Evolutionary conservation across 331 rosid species (phyloP), one percentile per base, ranked within the genome.

Genomic region (Acacia pycnantha): DNA sequence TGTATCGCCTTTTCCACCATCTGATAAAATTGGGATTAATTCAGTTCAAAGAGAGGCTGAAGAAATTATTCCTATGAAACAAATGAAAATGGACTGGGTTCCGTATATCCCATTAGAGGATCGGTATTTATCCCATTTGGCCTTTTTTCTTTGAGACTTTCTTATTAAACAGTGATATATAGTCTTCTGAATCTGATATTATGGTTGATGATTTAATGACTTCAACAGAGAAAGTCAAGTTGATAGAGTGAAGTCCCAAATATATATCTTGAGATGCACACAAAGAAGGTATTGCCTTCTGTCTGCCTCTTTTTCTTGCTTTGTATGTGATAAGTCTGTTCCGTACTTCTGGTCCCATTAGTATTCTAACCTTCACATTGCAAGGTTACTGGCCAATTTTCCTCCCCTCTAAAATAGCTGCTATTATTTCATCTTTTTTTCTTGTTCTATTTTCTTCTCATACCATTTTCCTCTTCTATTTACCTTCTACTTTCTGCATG

Each of bases 31-130:
- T 77, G 98, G 98, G 75, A 85, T 93, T 66, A 91, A 90, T 83
- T 92, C 95, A 1, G 97, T 91, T 84, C 98, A 93, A 85, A 92
- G 97, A 80, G 99, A 96, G 88, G 83, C 89, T 64, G 98, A 95
- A 84, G 96, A 92, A 85, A 92, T 93, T 70, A 84, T 95, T 83
- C 98, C 98, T 76, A 95, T 93, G 98, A 95, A 92, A 81, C 94
- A 58, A 24, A 58, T 58, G 65, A 58, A 58, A 58, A 58, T 58
- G 65, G 65, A 58, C 15, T 58, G 65, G 98, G 93, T 95, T 83
- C 99, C 99, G 0, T 95, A 90, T 80, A 89, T 95, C 89, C 99
- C 99, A 43, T 46, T 90, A 33, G 99, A 91, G 80, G 35, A 58
- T 58, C 65, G 65, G 65, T 58, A 58, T n/a, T 22, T 11, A 58